These are phyloP conservation scores for Plasmodium sp. DNA, from an alignment of 169 alveolate genomes.

Conservation along the genomic window DNA sequence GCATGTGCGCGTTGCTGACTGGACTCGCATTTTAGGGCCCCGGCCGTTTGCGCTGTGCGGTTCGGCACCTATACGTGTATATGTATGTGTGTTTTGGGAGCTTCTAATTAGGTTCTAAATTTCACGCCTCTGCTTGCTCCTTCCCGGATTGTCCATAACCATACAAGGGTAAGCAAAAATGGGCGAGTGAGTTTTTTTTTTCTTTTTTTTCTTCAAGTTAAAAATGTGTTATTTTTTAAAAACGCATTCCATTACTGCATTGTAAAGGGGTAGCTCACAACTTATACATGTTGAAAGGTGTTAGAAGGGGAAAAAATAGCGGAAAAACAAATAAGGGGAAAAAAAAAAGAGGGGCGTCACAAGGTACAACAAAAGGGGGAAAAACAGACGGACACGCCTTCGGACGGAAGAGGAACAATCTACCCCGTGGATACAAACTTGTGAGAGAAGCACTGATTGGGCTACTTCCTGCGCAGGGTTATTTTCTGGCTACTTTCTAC, in stretches of 20 bases:
- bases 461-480: no score
- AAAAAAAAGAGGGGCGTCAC: background rate
- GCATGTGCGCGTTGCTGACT: background rate
- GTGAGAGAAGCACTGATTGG: background rate
- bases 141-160: background rate
- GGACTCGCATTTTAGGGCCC: background rate
- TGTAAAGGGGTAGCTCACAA: background rate
- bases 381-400: background rate
- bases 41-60: background rate
- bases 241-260: constrained; percentile 13
- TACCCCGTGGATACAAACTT: background rate
- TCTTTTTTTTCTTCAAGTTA: background rate
- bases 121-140: background rate
- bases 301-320: background rate
- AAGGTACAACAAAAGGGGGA: background rate
- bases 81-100: background rate
- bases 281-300: background rate
- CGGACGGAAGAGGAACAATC: background rate
- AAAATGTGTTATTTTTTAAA: constrained; percentile 2
- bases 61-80: background rate
- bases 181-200: background rate
- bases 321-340: background rate
- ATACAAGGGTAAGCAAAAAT: background rate
- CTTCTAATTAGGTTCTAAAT: background rate
- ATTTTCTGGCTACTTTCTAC: no score